Percentiles rank a stretch among this genome's conserved stretches.
Evolutionary conservation across 1,139 yeast species (phyloP).

Genomic region (Hemisphaericaspora xylanilytica): DNA sequence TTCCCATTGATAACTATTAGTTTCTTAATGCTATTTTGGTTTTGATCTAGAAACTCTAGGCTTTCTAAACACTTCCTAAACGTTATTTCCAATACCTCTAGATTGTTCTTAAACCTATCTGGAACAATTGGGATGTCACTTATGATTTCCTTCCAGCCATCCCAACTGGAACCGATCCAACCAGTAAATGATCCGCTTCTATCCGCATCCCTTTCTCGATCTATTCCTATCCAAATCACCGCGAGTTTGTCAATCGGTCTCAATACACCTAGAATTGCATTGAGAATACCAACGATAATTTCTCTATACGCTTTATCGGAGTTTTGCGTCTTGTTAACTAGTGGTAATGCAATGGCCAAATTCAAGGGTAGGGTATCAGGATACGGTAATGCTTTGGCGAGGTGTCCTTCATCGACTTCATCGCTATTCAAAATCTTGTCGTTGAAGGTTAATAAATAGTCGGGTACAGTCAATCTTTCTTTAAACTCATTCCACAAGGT

Average conservation of each 20-base stretch:
- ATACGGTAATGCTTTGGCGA: conserved; percentile 35
- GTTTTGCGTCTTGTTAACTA: conserved; percentile 32
- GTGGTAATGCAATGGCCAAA: conserved; percentile 46
- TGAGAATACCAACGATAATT: conserved; percentile 26
- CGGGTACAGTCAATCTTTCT: conserved; percentile 31
- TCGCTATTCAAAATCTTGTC: conserved; percentile 27
- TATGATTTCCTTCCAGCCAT: conserved; percentile 53
- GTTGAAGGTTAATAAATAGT: conserved; percentile 37
- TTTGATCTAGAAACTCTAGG: conserved; percentile 26
- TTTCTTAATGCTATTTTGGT: conserved; percentile 23
- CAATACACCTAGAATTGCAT: conserved; percentile 26
- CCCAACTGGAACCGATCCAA: conserved; percentile 50
- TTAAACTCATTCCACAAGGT: conserved; percentile 47
- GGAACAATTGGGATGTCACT: conserved; percentile 38
- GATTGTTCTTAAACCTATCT: conserved; percentile 19
- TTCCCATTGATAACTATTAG: conserved; percentile 26
- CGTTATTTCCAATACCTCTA: conserved; percentile 26
- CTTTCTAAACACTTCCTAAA: conserved; percentile 33
- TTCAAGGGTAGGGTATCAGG: conserved; percentile 45
- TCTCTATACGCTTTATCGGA: conserved; percentile 34
- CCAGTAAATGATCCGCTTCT: conserved; percentile 54
- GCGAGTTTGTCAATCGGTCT: conserved; percentile 52
- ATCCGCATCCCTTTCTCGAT: conserved; percentile 33
- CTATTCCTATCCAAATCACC: conserved; percentile 51
- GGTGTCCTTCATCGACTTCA: conserved; percentile 38